Evolutionary conservation across 768 basidiomycete species (phyloP).

Genomic region (Lentinula sp.): DNA sequence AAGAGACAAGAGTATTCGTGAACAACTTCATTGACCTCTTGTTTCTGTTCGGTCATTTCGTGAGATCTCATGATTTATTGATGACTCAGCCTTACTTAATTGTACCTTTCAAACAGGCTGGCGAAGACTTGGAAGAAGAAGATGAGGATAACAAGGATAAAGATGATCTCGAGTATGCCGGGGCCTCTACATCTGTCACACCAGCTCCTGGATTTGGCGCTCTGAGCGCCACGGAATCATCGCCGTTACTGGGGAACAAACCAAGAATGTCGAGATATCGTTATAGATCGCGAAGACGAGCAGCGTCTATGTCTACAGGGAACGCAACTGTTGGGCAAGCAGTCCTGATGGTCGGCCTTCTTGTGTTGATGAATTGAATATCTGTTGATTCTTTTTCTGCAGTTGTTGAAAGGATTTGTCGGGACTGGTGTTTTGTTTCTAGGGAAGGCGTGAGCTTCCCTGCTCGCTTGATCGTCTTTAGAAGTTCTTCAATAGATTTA

Average conservation of each 20-base stretch:
- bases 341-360: slow-evolving; percentile 68
- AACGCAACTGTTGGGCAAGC: slow-evolving; percentile 91
- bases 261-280: slow-evolving; percentile 29
- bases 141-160: slow-evolving; percentile 60
- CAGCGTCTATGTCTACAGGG: slow-evolving; percentile 61
- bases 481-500: slow-evolving; percentile 53
- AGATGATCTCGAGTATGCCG: slow-evolving; percentile 14
- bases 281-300: slow-evolving; percentile 49
- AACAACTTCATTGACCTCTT: slow-evolving; percentile 94
- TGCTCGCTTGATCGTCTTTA: slow-evolving; percentile 1
- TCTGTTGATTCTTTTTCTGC: slow-evolving; percentile 1
- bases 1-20: slow-evolving; percentile 51
- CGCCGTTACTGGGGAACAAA: slow-evolving; percentile 40
- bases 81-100: background rate
- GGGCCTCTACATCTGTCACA: background rate
- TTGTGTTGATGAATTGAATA: slow-evolving; percentile 10
- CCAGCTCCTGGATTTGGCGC: slow-evolving; percentile 24
- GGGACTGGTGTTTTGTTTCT: slow-evolving; percentile 96
- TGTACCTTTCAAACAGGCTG: slow-evolving; percentile 49
- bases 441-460: slow-evolving; percentile 68
- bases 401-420: slow-evolving; percentile 76
- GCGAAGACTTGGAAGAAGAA: slow-evolving; percentile 88
- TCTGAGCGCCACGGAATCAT: background rate
- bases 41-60: slow-evolving; percentile 93
- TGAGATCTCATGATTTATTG: slow-evolving; percentile 32